These are phyloP conservation scores for Huntiella decipiens DNA, from an alignment of 2,329 filamentous ascomycete genomes.

Conservation along the genomic window DNA sequence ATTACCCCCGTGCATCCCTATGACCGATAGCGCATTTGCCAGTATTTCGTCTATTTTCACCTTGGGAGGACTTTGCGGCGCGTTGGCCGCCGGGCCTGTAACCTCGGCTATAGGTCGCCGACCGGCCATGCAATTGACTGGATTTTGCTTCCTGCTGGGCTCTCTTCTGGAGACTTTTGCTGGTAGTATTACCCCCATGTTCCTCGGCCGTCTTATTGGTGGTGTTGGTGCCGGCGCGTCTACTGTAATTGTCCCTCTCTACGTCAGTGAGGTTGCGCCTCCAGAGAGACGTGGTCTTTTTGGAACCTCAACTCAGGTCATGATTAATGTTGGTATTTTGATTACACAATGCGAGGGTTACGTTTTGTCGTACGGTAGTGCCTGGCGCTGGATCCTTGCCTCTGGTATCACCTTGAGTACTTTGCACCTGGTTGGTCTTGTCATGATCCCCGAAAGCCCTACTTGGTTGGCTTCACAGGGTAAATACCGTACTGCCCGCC, in stretches of 20 bases:
- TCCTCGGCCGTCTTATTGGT: slow-evolving; percentile 56
- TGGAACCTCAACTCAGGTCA: slow-evolving; percentile 70
- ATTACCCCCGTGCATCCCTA: slow-evolving; percentile 66
- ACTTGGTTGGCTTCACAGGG: slow-evolving; percentile 61
- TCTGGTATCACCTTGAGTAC: slow-evolving; percentile 50
- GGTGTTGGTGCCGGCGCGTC: slow-evolving; percentile 74
- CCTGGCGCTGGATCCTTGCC: slow-evolving; percentile 72
- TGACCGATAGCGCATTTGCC: slow-evolving; percentile 66
- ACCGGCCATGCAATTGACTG: slow-evolving; percentile 57
- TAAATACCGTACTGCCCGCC: slow-evolving; percentile 41
- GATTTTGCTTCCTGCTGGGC: slow-evolving; percentile 56
- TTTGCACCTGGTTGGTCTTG: slow-evolving; percentile 48
- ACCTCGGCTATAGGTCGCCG: slow-evolving; percentile 60
- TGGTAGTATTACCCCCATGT: slow-evolving; percentile 45
- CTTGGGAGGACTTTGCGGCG: slow-evolving; percentile 68
- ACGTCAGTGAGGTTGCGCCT: slow-evolving; percentile 82
- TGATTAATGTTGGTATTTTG: slow-evolving; percentile 82
- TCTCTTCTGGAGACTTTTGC: slow-evolving; percentile 59
- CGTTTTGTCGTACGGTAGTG: slow-evolving; percentile 59
- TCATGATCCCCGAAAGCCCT: slow-evolving; percentile 70
- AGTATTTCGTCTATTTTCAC: slow-evolving; percentile 83
- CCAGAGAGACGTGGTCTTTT: slow-evolving; percentile 59
- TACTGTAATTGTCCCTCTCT: slow-evolving; percentile 84
- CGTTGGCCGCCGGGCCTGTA: slow-evolving; percentile 60
- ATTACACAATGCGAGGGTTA: slow-evolving; percentile 68